These are phyloP conservation scores for Austropuccinia psidii DNA, from an alignment of 1,284 basidiomycete species.

Conservation along the genomic window DNA sequence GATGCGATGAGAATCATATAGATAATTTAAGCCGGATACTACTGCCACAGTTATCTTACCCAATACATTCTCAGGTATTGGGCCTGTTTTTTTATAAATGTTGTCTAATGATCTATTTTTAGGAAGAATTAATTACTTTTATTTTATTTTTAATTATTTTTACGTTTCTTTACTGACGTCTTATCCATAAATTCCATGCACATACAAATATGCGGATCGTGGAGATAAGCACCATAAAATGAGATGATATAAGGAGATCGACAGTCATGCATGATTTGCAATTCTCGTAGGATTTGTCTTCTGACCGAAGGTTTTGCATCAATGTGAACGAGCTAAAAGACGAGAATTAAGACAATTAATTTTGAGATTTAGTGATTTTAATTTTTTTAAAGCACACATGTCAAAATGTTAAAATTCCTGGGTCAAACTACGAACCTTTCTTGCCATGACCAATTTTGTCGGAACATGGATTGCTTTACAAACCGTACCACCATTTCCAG, in stretches of 20 bases:
- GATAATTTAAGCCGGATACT: conserved; percentile 86
- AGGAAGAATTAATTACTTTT: not conserved
- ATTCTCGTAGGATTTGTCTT: conserved; percentile 92
- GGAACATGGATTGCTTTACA: conserved; percentile 90
- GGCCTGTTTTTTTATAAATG: conserved; percentile 87
- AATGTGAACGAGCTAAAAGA: conserved; percentile 78
- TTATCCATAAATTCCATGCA: conserved; percentile 96
- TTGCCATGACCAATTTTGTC: conserved; percentile 81
- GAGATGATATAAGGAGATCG: conserved; percentile 86
- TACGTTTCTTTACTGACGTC: conserved; percentile 46
- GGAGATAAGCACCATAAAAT: conserved; percentile 91
- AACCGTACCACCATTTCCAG: conserved; percentile 96
- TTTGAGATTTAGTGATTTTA: conserved; percentile 13
- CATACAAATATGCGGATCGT: conserved; percentile 95
- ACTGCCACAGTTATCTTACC: conserved; percentile 84
- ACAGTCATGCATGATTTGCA: conserved; percentile 98
- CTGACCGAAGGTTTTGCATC: conserved; percentile 95
- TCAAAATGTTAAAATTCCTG: not conserved
- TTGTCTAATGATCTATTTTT: conserved; percentile 60
- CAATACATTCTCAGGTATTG: conserved; percentile 80
- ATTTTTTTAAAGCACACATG: not conserved
- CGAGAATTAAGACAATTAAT: not conserved
- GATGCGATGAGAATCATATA: conserved; percentile 99
- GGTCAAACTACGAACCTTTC: conserved; percentile 62
- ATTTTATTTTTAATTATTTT: not conserved